Evolutionary conservation across 1,139 yeast genomes (phyloP), one percentile per base, ranked within the genome.

Genomic region (Candida anutae): DNA sequence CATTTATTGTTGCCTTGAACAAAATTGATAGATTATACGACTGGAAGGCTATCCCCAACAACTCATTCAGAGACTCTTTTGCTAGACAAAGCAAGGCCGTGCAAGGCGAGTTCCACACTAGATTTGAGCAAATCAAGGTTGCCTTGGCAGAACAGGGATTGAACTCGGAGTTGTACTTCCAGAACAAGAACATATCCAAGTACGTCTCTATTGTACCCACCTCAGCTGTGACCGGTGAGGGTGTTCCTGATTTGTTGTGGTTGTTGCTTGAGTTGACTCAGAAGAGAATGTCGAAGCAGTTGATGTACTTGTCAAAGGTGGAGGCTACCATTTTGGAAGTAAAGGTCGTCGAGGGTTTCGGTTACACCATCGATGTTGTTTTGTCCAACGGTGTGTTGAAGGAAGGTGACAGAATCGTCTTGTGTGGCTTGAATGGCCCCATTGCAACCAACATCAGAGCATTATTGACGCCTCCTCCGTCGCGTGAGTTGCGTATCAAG

Each of bases 181-280:
- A 90, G 58, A 93, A 93, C 71, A 83, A 82, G 59, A 90, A 88
- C 62, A 67, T 90, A 72, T 64, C 96, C 34, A 84, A 84, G 56
- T 84, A 80, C 49, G 98, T 93, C 34, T 87, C 97, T 21, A 80
- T 93, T 47, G 95, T 93, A 31, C 98, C 99, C 44, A 90, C 98
- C 10, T 88, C 97, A 36, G 98, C 99, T 33, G 94, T 88, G 27
- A 88, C 97, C 16, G 99, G 98, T 58, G 99, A 93, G 62, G 99
- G 99, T 80, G 93, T 93, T 45, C 98, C 99, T 26, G 99, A 93
- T 74, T 72, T 93, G 62, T 76, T 93, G 52, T 88, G 95, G 90
- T 74, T 93, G 56, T 70, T 93, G 52, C 73, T 93, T 46, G 97
- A 90, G 58, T 74, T 93, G 49, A 90, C 98, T 15, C 97, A 93